These are phyloP conservation scores for Primulina eburnea DNA, from an alignment of 257 asterid genomes.

Conservation along the genomic window DNA sequence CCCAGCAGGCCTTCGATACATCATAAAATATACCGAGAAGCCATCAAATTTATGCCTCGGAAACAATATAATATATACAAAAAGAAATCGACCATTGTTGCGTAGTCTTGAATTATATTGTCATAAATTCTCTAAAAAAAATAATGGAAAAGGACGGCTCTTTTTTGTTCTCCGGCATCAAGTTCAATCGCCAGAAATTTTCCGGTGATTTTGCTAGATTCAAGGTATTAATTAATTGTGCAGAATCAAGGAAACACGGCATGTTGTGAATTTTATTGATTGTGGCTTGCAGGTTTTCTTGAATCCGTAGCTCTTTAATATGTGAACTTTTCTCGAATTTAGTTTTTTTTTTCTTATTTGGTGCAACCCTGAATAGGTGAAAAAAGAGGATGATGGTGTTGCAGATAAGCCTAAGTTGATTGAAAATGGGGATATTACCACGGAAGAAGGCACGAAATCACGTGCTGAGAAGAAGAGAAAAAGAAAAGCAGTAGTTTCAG, in stretches of 20 bases:
- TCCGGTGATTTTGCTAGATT: conserved; percentile 58
- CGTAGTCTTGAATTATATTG: neutral
- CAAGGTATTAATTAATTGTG: conserved; percentile 37
- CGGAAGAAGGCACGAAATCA: conserved; percentile 25
- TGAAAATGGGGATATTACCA: conserved; percentile 31
- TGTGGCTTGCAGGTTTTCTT: conserved; percentile 15
- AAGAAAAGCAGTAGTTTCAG: conserved; percentile 50
- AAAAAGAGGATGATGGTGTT: conserved; percentile 36
- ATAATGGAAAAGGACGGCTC: conserved; percentile 57
- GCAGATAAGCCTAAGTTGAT: conserved; percentile 33
- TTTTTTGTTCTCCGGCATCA: conserved; percentile 67
- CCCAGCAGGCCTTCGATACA: too few species aligned
- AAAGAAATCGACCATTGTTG: neutral
- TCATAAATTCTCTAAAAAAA: neutral
- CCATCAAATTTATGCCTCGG: too few species aligned
- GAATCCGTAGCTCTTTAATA: neutral
- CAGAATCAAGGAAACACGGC: neutral
- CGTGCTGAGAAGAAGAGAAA: conserved; percentile 63
- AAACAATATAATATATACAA: neutral
- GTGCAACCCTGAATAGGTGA: conserved; percentile 35
- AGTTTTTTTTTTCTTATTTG: neutral
- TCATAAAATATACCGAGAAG: too few species aligned
- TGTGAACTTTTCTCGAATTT: neutral
- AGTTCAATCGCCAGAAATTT: conserved; percentile 69
- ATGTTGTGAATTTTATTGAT: neutral